A percentile compares a stretch with the other conserved stretches of the same genome.
Conservation (phyloP, 805 yeast species). For the Brettanomyces sp. region DNA sequence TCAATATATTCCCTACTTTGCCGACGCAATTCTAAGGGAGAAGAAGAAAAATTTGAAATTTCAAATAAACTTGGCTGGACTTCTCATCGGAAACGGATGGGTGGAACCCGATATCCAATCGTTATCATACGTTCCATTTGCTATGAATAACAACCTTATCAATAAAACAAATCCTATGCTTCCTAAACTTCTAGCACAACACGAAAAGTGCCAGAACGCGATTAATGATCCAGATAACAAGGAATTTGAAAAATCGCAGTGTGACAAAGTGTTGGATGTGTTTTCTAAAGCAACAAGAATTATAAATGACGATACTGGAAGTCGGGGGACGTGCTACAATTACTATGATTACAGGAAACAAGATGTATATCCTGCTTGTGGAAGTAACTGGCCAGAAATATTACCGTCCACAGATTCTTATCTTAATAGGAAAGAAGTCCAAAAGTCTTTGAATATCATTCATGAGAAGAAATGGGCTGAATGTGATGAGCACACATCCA, state of each 20-base stretch:
- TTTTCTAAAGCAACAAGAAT: constrained; percentile 27
- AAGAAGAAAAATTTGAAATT: constrained; percentile 25
- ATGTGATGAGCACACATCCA: constrained; percentile 56
- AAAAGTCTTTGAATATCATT: constrained; percentile 40
- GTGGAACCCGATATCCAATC: constrained; percentile 82
- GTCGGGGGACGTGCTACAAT: constrained; percentile 55
- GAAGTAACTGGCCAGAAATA: constrained; percentile 83
- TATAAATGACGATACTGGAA: constrained; percentile 10
- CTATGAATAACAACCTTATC: constrained; percentile 50
- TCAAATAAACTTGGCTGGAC: constrained; percentile 44
- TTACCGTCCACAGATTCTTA: constrained; percentile 41
- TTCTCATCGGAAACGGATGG: constrained; percentile 91
- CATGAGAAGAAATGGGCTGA: constrained; percentile 55
- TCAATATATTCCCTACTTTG: constrained; percentile 87
- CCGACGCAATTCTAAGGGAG: constrained; percentile 45
- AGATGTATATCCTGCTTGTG: constrained; percentile 80
- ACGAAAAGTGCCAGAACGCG: constrained; percentile 51
- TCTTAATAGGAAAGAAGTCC: constrained; percentile 36
- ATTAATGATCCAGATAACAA: constrained; percentile 24
- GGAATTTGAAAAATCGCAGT: constrained; percentile 21
- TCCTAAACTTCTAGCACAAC: constrained; percentile 34
- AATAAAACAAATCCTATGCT: constrained; percentile 30
- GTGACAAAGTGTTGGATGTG: constrained; percentile 32
- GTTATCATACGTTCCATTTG: constrained; percentile 67
- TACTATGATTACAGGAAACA: constrained; percentile 69